A percentile compares a stretch with the other conserved stretches of the same genome.
These are phyloP conservation scores for Stephanodiscus minutulus DNA, from an alignment of 108 stramenopile genomes.

Conservation along the genomic window DNA sequence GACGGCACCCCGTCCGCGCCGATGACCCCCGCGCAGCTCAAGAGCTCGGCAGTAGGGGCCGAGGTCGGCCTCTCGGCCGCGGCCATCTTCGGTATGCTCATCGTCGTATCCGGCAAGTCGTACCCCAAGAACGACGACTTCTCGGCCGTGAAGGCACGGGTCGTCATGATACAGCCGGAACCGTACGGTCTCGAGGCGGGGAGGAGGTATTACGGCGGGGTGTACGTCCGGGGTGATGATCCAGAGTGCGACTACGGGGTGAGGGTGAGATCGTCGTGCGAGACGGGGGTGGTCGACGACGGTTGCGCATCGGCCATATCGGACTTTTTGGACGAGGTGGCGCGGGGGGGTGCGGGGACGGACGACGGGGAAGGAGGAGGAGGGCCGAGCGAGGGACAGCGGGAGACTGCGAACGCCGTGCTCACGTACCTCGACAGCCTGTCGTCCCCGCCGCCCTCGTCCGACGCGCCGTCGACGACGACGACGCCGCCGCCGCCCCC, in stretches of 20 bases:
- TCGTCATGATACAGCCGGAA: slow-evolving; percentile 31
- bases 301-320: slow-evolving; percentile 39
- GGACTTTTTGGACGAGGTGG: slow-evolving; percentile 26
- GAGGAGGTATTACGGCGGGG: slow-evolving; percentile 37
- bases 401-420: slow-evolving; percentile 29
- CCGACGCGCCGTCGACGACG: background rate
- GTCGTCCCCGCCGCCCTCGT: slow-evolving; percentile 5
- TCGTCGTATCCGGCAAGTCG: background rate
- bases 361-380: background rate
- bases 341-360: background rate
- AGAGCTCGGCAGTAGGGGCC: background rate
- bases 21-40: background rate
- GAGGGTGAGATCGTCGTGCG: slow-evolving; percentile 17
- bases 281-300: slow-evolving; percentile 17
- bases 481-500: background rate
- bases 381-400: slow-evolving; percentile 6
- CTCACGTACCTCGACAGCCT: slow-evolving; percentile 35
- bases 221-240: slow-evolving; percentile 19
- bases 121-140: background rate
- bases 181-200: slow-evolving; percentile 37
- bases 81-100: background rate
- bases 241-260: slow-evolving; percentile 12
- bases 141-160: slow-evolving; percentile 2
- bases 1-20: background rate
- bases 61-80: background rate